Evolutionary conservation across 257 asterid species (phyloP), one percentile per base, ranked within the genome.

Genomic region (Petrea volubilis): DNA sequence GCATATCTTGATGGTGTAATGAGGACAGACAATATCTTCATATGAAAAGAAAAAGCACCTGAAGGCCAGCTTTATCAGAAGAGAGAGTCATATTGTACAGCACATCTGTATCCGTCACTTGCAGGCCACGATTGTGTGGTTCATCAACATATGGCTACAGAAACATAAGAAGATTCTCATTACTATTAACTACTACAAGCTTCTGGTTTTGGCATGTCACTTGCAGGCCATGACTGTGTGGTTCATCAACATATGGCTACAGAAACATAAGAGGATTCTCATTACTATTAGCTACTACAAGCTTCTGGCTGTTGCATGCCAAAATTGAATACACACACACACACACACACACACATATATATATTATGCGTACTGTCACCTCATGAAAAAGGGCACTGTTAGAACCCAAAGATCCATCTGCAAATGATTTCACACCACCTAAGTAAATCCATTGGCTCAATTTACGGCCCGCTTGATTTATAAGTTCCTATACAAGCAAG

Each of bases 401-500:
- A 68, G 97, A 94, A 77, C 97, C 99, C 92, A 94, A 75, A 57
- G 99, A 94, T 73, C 99, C 99, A 88, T 94, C 99, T 41, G 89
- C 87, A 81, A 88, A 94, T 70, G 95, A 87, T 85, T 94, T 91
- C 70, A 94, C 63, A 41, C 99, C 99, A n/a, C 99, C 97, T 65
- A 94, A 85, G 83, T 91, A 84, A 51, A 94, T 83, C 97, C 97
- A 89, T 70, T 84, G 86, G 78, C 97, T 89, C 83, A 80, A 84
- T 76, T 74, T 82, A 62, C 73, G 95, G 67, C 93, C 95, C 65
- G 72, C 87, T 79, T 77, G 77, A 53, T 78, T 73, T 36, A 82
- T 75, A 49, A 82, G 83, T 76, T 90, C 93, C 97, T 94, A 70
- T 21, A 74, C 21, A 21, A 56, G 71, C 41, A 68, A 43, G 27